Evolutionary conservation across 192 early-diverging fungal species (phyloP), one percentile per base, ranked within the genome.

Genomic region (Podila clonocystis): DNA sequence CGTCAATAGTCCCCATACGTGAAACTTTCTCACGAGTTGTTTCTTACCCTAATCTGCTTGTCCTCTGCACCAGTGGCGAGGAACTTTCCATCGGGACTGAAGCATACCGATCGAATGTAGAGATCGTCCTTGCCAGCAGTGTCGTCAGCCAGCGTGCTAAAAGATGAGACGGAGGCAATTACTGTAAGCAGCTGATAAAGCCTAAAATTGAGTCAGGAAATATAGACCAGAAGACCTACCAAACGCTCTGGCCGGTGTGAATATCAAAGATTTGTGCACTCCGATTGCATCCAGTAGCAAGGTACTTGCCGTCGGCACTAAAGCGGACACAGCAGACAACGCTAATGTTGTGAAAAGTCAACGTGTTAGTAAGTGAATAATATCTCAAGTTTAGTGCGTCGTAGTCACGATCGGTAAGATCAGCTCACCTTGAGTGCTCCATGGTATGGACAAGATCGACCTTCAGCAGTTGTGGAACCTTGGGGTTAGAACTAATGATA

Each of bases 271-370:
- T 92, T 75, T 93, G 93, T 20, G 97, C 94, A 33, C 87, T 90
- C 33, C 92, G 91, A 82, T 98, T 99, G 84, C 95, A 97, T 19
- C 97, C 97, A 13, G 97, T 96, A 36, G 97, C 97, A 58, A 99
- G 89, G 63, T 89, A 92, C 75, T 92, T 91, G 55, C 97, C 97
- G 76, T 98, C 96, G 19, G 91, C 87, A 65, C 95, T 97, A 71
- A 99, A 99, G 68, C 94, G 94, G 58, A 98, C 96, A 82, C 96
- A 99, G 85, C 97, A 99, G 12, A 99, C 97, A 22, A 99, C 97
- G 73, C 95, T 95, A 63, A n/a, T n/a, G 0, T 9, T 29, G 11
- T 15, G 41, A 45, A 45, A 7, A 36, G 34, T 45, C 1, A 2
- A 45, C 11, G 41, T 45, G 41, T 45, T 15, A 45, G 41, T 17